phyloP scores from a whole-genome alignment of 1,284 basidiomycete genomes.

The Stereum hirsutum region DNA sequence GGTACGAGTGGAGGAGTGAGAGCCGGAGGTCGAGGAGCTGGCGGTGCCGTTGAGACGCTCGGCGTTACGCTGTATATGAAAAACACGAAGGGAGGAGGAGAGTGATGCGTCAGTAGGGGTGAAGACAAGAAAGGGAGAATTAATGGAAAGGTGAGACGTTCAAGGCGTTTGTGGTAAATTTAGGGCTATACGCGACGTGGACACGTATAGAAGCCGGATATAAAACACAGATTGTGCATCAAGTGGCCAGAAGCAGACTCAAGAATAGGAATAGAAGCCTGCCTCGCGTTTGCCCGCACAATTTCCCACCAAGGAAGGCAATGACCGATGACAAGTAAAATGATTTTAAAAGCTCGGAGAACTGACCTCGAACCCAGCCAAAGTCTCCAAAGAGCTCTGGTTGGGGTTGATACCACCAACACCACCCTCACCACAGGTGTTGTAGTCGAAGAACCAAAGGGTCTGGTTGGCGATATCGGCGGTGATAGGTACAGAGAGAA shows the following conservation, averaged over 20 bases:
- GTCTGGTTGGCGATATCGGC: conserved; percentile 30
- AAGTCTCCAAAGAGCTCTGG: conserved; percentile 34
- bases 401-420: conserved; percentile 55
- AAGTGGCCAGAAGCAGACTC: background rate
- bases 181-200: background rate
- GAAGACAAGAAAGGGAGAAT: background rate
- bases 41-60: conserved; percentile 39
- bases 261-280: conserved; percentile 4
- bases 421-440: conserved; percentile 44
- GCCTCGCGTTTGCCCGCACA: conserved; percentile 1
- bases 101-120: background rate
- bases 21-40: conserved; percentile 9
- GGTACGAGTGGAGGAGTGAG: conserved; percentile 13
- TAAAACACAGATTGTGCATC: background rate
- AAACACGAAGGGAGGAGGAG: background rate
- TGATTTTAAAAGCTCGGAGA: no score
- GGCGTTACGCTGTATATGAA: conserved; percentile 35
- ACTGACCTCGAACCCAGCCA: conserved; percentile 43
- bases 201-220: background rate
- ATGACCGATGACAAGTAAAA: background rate
- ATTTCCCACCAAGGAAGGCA: background rate
- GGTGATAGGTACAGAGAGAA: conserved; percentile 33
- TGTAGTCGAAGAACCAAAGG: conserved; percentile 53
- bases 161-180: background rate
- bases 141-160: background rate